Percentiles rank a stretch among this genome's conserved stretches.
These are phyloP conservation scores for Yamadazyma siamensis DNA, from an alignment of 1,139 yeast species.

Conservation along the genomic window DNA sequence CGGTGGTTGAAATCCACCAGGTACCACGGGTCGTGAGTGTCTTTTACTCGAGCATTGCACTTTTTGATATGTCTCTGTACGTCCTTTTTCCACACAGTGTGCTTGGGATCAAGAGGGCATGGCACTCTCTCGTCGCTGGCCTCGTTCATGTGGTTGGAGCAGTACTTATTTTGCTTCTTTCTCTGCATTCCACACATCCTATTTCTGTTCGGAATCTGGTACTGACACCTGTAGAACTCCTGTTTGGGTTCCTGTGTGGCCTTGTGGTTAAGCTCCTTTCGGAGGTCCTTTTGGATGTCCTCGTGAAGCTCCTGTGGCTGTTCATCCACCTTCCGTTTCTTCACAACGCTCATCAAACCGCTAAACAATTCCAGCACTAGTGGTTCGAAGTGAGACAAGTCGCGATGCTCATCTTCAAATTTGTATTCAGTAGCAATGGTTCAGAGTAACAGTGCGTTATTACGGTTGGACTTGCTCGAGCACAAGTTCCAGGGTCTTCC, in stretches of 20 bases:
- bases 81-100: slow-evolving; percentile 64
- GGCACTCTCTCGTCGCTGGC: slow-evolving; percentile 46
- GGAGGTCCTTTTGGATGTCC: too few species aligned
- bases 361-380: too few species aligned
- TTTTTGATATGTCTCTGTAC: slow-evolving; percentile 55
- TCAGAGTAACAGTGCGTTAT: slow-evolving; percentile 20
- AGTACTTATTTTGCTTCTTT: slow-evolving; percentile 45
- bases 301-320: too few species aligned
- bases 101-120: slow-evolving; percentile 77
- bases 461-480: slow-evolving; percentile 53
- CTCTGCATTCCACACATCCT: slow-evolving; percentile 64
- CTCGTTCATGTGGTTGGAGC: slow-evolving; percentile 57
- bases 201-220: slow-evolving; percentile 42
- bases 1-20: slow-evolving; percentile 33
- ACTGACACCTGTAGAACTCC: slow-evolving; percentile 38
- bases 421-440: slow-evolving; percentile 2
- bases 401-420: slow-evolving; percentile 11
- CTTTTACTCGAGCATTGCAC: slow-evolving; percentile 50
- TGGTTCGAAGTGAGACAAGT: too few species aligned
- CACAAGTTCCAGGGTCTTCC: slow-evolving; percentile 38
- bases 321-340: slow-evolving; percentile 15
- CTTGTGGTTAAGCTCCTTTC: too few species aligned
- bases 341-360: slow-evolving; percentile 7
- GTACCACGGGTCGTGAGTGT: slow-evolving; percentile 42
- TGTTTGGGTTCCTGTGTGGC: not conserved